Conservation (phyloP, 208 protist species). For the Leishmania turanica region DNA sequence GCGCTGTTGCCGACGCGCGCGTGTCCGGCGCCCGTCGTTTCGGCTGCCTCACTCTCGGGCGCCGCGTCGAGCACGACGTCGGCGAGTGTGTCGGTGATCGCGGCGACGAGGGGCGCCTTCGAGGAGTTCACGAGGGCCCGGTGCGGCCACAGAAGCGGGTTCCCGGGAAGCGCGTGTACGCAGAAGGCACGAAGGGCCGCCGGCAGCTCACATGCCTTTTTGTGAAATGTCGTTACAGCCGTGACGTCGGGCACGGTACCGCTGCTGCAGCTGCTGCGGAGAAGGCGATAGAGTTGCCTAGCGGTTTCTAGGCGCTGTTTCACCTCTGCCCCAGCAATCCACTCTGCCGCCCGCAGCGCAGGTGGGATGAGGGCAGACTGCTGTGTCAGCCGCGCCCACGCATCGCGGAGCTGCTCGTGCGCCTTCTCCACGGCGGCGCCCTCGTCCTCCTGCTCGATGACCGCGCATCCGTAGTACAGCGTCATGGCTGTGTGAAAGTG, state of each 20-base stretch:
- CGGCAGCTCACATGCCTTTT: conserved; percentile 17
- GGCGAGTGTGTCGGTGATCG: conserved; percentile 14
- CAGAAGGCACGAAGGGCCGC: conserved; percentile 23
- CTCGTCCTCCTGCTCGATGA: conserved; percentile 12
- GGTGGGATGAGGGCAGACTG: conserved; percentile 9
- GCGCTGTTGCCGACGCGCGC: not conserved
- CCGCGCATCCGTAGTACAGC: conserved; percentile 27
- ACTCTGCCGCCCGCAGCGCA: conserved; percentile 16
- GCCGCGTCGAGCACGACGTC: conserved; percentile 14
- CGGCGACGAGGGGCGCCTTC: conserved; percentile 8
- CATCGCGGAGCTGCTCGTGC: conserved; percentile 7
- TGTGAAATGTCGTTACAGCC: conserved; percentile 11
- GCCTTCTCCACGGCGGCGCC: not conserved
- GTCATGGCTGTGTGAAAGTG: conserved; percentile 30
- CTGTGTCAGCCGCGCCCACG: conserved; percentile 15
- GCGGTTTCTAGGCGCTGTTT: conserved; percentile 3
- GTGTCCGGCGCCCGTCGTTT: not conserved
- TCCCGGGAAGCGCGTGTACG: conserved; percentile 32
- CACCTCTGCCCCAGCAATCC: conserved; percentile 13
- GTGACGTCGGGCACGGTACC: not conserved
- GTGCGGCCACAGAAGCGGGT: conserved; percentile 23
- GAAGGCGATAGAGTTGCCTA: conserved; percentile 12
- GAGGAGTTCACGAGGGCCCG: conserved; percentile 5
- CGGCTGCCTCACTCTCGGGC: not conserved
- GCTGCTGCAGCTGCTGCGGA: not conserved